These are phyloP conservation scores for Hippophae rhamnoides DNA, from an alignment of 306 rosid genomes.

Conservation along the genomic window DNA sequence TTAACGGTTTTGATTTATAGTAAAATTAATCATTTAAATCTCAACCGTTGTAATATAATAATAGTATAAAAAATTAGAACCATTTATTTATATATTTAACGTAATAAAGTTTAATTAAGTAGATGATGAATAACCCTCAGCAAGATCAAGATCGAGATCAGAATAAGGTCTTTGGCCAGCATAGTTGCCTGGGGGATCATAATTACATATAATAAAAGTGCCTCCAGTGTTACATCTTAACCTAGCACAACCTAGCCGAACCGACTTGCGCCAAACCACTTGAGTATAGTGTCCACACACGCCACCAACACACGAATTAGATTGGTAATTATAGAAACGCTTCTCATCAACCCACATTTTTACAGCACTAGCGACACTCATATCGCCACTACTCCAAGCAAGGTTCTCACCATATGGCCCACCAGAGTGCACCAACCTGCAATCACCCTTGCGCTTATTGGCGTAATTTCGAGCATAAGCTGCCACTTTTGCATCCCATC, in stretches of 20 bases:
- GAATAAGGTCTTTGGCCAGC: slow-evolving; percentile 24
- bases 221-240: slow-evolving; percentile 31
- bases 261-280: slow-evolving; percentile 30
- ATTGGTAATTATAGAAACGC: slow-evolving; percentile 6
- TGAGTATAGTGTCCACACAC: slow-evolving; percentile 39
- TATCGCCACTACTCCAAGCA: slow-evolving; percentile 17
- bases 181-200: slow-evolving; percentile 37
- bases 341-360: slow-evolving; percentile 37
- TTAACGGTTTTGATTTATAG: no score
- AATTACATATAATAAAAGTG: slow-evolving; percentile 28
- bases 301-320: slow-evolving; percentile 1
- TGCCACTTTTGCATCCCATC: slow-evolving; percentile 20
- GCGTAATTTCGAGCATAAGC: slow-evolving; percentile 21
- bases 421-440: slow-evolving; percentile 3
- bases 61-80: no score
- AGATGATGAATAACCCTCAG: no score
- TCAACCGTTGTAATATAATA: no score
- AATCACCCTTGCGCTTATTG: slow-evolving; percentile 1
- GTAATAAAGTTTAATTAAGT: no score
- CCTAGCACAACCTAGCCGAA: slow-evolving; percentile 41
- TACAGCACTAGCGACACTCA: slow-evolving; percentile 18
- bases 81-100: no score
- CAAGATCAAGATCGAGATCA: no score
- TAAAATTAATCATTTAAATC: no score
- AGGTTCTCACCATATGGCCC: slow-evolving; percentile 26